Percentiles rank a stretch among this genome's conserved stretches.
Conservation (phyloP, 2,329 filamentous ascomycete species). For the Ceratocystiopsis sp. region DNA sequence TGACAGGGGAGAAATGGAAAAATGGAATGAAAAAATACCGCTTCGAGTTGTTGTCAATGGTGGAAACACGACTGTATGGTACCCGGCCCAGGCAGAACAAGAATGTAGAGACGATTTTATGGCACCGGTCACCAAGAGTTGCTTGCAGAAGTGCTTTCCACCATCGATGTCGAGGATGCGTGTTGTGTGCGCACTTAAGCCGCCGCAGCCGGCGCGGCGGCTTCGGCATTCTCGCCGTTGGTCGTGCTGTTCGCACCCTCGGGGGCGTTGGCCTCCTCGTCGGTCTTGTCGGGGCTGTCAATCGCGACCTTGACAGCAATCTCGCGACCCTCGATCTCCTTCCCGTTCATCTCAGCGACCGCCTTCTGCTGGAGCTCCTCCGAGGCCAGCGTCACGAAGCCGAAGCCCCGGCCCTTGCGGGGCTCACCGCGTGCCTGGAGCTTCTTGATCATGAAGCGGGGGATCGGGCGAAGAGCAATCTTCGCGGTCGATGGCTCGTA, state of each 20-base stretch:
- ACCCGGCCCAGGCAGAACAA: background rate
- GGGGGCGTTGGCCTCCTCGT: conserved; percentile 58
- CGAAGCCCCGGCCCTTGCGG: conserved; percentile 97
- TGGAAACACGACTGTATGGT: background rate
- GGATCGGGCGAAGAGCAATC: conserved; percentile 95
- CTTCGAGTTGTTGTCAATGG: background rate
- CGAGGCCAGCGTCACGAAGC: conserved; percentile 88
- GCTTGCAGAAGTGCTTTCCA: conserved; percentile 2
- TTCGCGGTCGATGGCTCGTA: conserved; percentile 92
- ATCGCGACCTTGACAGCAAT: conserved; percentile 99
- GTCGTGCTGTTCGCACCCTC: conserved; percentile 23
- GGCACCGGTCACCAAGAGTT: conserved; percentile 3
- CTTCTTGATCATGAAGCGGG: conserved; percentile 99
- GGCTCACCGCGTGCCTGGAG: conserved; percentile 94
- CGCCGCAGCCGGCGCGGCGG: conserved; percentile 12
- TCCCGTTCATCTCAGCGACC: conserved; percentile 95
- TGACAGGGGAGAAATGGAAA: background rate
- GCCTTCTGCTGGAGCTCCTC: conserved; percentile 97
- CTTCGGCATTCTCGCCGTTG: conserved; percentile 23
- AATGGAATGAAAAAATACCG: background rate
- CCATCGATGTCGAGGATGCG: background rate
- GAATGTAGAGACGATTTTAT: conserved; percentile 1
- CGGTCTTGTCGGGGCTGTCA: conserved; percentile 92
- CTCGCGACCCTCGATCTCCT: conserved; percentile 96
- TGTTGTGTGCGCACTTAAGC: conserved; percentile 13